These are phyloP conservation scores for Dicorynia guianensis DNA, from an alignment of 306 rosid genomes.

Conservation along the genomic window DNA sequence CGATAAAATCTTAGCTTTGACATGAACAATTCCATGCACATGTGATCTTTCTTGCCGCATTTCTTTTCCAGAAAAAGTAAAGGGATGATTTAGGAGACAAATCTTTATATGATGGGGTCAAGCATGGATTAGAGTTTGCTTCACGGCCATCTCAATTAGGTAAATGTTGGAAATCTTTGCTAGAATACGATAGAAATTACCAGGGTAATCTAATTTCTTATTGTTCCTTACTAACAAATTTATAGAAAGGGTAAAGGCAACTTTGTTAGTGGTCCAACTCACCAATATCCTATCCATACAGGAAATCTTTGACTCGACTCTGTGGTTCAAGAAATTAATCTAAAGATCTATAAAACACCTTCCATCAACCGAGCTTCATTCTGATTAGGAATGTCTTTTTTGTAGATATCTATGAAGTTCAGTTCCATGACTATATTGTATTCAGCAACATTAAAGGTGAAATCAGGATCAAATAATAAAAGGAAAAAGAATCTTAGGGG, in stretches of 20 bases:
- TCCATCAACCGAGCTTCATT: not conserved
- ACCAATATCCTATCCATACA: not conserved
- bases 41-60: conserved; percentile 11
- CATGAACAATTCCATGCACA: conserved; percentile 10
- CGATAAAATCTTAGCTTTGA: not conserved
- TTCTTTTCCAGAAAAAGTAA: conserved; percentile 29
- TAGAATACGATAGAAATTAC: not conserved
- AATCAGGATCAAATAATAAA: not conserved
- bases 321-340: not conserved
- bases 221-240: conserved; percentile 8
- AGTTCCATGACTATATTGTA: not conserved
- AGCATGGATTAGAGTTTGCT: not conserved
- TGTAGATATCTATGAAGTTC: not conserved
- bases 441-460: not conserved
- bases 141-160: conserved; percentile 28
- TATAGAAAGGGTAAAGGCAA: not conserved
- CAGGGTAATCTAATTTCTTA: not conserved
- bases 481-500: not conserved
- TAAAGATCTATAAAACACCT: not conserved
- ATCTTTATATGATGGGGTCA: conserved; percentile 1
- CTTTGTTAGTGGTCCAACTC: not conserved
- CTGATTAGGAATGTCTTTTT: not conserved
- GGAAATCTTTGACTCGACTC: not conserved
- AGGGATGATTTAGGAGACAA: not conserved
- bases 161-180: conserved; percentile 26